Base-by-base conservation (phyloP, 352 stramenopile genomes). In the Globisporangium perplexum region DNA sequence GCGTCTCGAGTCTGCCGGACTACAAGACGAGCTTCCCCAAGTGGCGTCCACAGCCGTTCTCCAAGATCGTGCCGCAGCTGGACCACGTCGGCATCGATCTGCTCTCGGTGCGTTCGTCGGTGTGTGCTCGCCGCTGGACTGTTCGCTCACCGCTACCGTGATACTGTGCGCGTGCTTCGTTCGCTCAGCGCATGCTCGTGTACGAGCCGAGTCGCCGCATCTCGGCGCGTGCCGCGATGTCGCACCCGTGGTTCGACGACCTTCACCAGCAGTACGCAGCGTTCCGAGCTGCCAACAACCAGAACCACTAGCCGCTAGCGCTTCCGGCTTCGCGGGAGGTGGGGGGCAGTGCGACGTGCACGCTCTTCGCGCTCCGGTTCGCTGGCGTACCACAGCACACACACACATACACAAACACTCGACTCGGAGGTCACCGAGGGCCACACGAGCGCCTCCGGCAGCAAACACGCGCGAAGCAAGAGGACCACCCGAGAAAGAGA, bases 21-120 rank as follows among this genome's bases (percentile, higher is more conserved):
- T 99, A 98, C 86, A 99, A 99, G 68, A 83, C 83, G 38, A 77
- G 78, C 23, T 99, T 99, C 68, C 97, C 97, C n/a, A 96, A 97
- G 53, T 99, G 97, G 97, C 88, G 88, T 26, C 88, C 93, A 17
- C 86, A 97, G 60, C 61, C 77, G 14, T 82, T 98, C 47, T 73
- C 76, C 14, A 93, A 94, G 62, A 78, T 98, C 55, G 87, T 97
- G 38, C 87, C 88, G 22, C 64, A 86, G 49, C 62, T 96, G 14
- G 86, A 96, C 59, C 69, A 74, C 35, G 58, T 88, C n/a, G 86
- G 86, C 20, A 45, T 93, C 8, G 86, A 96, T 36, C 59, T 96
- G 30, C 69, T 96, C 17, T 76, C 83, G 69, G 86, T 95, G 57
- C 38, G 73, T 44, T 6, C 24, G 14, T 11, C n/a, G n/a, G n/a